Percentiles rank a stretch among this genome's conserved stretches.
These are phyloP conservation scores for Uronychia setigera DNA, from an alignment of 73 alveolate genomes.

Conservation along the genomic window DNA sequence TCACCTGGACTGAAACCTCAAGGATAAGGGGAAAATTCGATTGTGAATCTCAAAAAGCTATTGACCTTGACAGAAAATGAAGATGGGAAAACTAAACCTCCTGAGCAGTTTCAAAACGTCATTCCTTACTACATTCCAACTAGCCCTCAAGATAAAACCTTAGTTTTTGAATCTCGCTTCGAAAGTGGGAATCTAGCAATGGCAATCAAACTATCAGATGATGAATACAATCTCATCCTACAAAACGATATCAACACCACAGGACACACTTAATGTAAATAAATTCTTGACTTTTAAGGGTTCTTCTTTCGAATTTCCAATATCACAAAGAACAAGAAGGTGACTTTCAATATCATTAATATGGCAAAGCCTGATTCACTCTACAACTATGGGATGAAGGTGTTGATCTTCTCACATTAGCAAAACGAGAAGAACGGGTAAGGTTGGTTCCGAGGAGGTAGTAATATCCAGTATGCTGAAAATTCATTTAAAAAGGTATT, in stretches of 20 bases:
- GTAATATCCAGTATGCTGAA: conserved; percentile 36
- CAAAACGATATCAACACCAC: conserved; percentile 84
- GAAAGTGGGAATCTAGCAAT: conserved; percentile 83
- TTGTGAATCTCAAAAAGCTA: neutral
- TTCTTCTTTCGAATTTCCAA: conserved; percentile 62
- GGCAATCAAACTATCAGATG: conserved; percentile 51
- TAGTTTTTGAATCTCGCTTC: conserved; percentile 87
- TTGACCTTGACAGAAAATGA: neutral
- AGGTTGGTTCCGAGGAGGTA: conserved; percentile 76
- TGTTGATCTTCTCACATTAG: conserved; percentile 81
- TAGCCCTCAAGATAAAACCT: conserved; percentile 65
- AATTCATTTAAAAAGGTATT: conserved; percentile 10
- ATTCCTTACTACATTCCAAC: neutral
- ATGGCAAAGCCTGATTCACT: conserved; percentile 97
- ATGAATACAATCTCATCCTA: conserved; percentile 74
- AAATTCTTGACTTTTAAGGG: conserved; percentile 32
- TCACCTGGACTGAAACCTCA: too few relatives aligned
- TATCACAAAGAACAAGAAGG: conserved; percentile 46
- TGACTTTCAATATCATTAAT: conserved; percentile 96
- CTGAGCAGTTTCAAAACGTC: neutral
- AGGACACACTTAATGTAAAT: conserved; percentile 75
- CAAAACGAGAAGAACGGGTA: conserved; percentile 38
- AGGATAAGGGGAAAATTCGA: too few relatives aligned
- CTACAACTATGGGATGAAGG: conserved; percentile 95
- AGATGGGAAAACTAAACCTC: neutral